A percentile compares a stretch with the other conserved stretches of the same genome.
phyloP scores from a whole-genome alignment of 805 yeast species.

The Cyberlindnera mississippiensis region DNA sequence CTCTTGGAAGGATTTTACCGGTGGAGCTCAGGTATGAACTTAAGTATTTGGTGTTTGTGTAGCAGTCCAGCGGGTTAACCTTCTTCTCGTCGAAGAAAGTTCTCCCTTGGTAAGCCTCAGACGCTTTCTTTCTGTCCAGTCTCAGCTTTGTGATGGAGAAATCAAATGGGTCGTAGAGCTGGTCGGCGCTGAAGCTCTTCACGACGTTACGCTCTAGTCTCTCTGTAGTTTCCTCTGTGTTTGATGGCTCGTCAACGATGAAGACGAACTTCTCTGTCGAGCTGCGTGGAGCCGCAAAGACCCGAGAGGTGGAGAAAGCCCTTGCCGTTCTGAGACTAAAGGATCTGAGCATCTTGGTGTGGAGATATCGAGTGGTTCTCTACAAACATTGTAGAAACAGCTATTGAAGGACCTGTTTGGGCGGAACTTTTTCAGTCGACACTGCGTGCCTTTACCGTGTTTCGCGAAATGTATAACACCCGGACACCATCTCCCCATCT shows the following conservation, averaged over 20 bases:
- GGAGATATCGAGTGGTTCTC: too few species aligned
- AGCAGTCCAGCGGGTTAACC: conserved; percentile 65
- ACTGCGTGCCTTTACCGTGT: too few species aligned
- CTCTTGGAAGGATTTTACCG: conserved; percentile 74
- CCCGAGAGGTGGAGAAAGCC: background rate
- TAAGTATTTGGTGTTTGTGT: conserved; percentile 66
- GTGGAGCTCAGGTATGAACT: conserved; percentile 62
- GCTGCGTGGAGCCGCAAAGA: too few species aligned
- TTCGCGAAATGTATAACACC: background rate
- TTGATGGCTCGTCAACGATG: background rate
- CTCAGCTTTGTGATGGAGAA: conserved; percentile 58
- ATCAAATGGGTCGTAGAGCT: conserved; percentile 78
- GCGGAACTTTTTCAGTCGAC: too few species aligned
- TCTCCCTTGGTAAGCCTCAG: conserved; percentile 22
- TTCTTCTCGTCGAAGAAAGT: conserved; percentile 41
- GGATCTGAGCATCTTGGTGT: background rate
- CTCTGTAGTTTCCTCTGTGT: background rate
- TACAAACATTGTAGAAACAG: too few species aligned
- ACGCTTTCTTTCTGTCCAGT: conserved; percentile 39
- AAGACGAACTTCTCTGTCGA: background rate
- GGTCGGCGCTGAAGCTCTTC: conserved; percentile 45
- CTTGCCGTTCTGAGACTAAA: background rate
- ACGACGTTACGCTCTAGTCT: conserved; percentile 29
- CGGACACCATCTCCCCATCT: background rate
- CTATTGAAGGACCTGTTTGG: too few species aligned